A percentile compares a stretch with the other conserved stretches of the same genome.
phyloP scores from a whole-genome alignment of 73 alveolate species.

The Tetrahymena malaccensis region DNA sequence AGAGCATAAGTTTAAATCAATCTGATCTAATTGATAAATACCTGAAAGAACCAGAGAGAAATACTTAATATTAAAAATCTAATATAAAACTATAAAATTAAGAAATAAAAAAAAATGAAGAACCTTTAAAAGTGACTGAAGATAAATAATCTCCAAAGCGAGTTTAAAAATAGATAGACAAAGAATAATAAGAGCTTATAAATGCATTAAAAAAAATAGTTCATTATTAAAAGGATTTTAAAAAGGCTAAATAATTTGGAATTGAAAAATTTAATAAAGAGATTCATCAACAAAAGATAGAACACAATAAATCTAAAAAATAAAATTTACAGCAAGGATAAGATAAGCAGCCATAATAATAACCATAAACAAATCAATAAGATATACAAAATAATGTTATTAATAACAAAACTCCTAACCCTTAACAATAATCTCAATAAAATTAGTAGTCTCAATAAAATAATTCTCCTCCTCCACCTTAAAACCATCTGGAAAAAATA shows the following conservation, averaged over 20 bases:
- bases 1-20: neutral
- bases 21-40: neutral
- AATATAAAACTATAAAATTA: too few relatives aligned
- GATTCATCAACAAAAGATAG: neutral
- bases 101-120: neutral
- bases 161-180: neutral
- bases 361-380: neutral
- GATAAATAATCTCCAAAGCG: neutral
- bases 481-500: neutral
- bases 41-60: neutral
- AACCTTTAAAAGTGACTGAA: neutral
- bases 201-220: neutral
- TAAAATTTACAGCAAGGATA: neutral
- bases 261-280: neutral
- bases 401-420: neutral
- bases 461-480: neutral
- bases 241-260: neutral
- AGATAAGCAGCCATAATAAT: neutral
- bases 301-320: neutral
- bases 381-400: neutral
- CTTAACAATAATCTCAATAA: neutral
- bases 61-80: neutral
- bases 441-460: too few relatives aligned
- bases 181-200: neutral
- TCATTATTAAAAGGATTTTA: neutral